These are phyloP conservation scores for Yamadazyma friedrichii DNA, from an alignment of 1,139 yeast genomes.

Conservation along the genomic window DNA sequence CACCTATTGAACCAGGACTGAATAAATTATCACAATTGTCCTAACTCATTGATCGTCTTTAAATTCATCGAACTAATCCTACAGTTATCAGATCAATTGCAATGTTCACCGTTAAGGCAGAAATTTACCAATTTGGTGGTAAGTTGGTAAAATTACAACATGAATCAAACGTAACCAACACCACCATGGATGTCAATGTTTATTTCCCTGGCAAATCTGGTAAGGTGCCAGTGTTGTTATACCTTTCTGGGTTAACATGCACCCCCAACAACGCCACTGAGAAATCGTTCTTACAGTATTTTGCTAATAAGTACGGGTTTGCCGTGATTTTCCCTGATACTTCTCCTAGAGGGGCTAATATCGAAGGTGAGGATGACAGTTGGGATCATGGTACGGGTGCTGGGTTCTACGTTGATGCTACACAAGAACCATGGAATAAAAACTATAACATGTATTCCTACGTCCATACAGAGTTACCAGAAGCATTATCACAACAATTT, in stretches of 20 bases:
- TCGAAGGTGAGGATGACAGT: conserved; percentile 76
- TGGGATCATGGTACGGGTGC: conserved; percentile 97
- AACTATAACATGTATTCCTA: conserved; percentile 88
- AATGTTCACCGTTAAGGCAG: conserved; percentile 49
- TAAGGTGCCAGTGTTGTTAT: conserved; percentile 69
- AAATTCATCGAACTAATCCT: neutral
- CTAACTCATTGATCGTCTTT: no score
- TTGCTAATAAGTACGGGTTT: conserved; percentile 79
- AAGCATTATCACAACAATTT: conserved; percentile 44
- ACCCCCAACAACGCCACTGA: conserved; percentile 94
- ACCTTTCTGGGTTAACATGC: conserved; percentile 89
- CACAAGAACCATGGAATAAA: conserved; percentile 63
- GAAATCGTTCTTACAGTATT: conserved; percentile 83
- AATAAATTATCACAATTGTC: no score
- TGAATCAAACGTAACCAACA: conserved; percentile 60
- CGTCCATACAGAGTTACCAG: conserved; percentile 71
- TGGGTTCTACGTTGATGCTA: conserved; percentile 89
- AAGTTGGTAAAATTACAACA: conserved; percentile 73
- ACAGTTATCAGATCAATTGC: no score
- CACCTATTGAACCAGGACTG: no score
- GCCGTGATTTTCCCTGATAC: conserved; percentile 95
- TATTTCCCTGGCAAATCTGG: conserved; percentile 47
- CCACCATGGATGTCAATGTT: conserved; percentile 80
- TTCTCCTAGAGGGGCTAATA: conserved; percentile 89
- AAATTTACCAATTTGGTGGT: conserved; percentile 74